These are phyloP conservation scores for Phylloporus sp. DNA, from an alignment of 768 basidiomycete species.

Conservation along the genomic window DNA sequence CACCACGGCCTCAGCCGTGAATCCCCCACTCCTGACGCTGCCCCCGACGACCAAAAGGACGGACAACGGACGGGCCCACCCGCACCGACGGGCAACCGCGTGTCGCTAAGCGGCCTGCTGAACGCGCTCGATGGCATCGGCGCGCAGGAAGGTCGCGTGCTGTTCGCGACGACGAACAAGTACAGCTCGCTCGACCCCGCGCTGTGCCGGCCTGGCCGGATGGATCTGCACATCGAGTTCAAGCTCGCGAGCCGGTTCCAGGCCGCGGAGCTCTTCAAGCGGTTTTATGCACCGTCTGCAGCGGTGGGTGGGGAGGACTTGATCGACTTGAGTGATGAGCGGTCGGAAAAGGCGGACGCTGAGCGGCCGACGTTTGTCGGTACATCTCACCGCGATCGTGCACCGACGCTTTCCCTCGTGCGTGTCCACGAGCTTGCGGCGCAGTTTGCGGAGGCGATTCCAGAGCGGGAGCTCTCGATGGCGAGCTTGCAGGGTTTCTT, in stretches of 20 bases:
- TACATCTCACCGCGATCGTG: slow-evolving; percentile 31
- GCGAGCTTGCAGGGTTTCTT: slow-evolving; percentile 54
- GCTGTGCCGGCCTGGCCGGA: slow-evolving; percentile 71
- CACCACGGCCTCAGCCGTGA: slow-evolving; percentile 39
- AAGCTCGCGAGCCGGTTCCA: slow-evolving; percentile 69
- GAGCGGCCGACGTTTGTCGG: slow-evolving; percentile 8
- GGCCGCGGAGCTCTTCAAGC: slow-evolving; percentile 57
- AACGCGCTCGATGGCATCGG: slow-evolving; percentile 79
- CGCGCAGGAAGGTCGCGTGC: slow-evolving; percentile 78
- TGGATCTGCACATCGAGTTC: slow-evolving; percentile 79
- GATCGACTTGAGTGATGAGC: slow-evolving; percentile 20
- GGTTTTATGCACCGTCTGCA: slow-evolving; percentile 52
- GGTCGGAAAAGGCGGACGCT: slow-evolving; percentile 12
- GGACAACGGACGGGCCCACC: slow-evolving; percentile 11
- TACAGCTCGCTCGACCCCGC: slow-evolving; percentile 69
- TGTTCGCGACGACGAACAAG: slow-evolving; percentile 78
- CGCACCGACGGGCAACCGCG: slow-evolving; percentile 27
- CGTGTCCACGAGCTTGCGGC: slow-evolving; percentile 47
- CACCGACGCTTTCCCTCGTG: slow-evolving; percentile 38
- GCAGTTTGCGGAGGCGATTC: slow-evolving; percentile 52
- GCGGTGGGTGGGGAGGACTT: neutral
- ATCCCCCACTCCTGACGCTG: neutral
- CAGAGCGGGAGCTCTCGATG: slow-evolving; percentile 41
- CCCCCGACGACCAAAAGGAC: slow-evolving; percentile 4
- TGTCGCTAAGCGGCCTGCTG: slow-evolving; percentile 71